Percentiles rank a stretch among this genome's conserved stretches.
Evolutionary conservation across 495 filamentous ascomycete genomes (phyloP).

Genomic region (Tuber umbilicatum): DNA sequence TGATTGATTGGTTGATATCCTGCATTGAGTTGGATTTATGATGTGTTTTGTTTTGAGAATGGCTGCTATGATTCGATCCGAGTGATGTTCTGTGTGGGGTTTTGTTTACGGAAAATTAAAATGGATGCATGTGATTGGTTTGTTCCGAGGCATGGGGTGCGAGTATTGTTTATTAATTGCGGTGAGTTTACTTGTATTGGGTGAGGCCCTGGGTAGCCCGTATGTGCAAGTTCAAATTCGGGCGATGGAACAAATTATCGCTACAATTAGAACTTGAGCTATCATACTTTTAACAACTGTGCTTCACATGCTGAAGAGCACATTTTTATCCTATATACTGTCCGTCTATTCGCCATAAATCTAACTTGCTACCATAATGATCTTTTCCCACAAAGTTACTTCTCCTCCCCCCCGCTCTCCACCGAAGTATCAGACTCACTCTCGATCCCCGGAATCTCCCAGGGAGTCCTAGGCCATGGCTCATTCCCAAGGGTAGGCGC

Average conservation of each 20-base stretch:
- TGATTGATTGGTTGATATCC: background rate
- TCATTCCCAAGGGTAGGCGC: background rate
- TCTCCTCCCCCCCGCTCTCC: background rate
- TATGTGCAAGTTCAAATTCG: background rate
- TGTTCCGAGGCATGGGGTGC: background rate
- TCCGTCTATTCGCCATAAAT: background rate
- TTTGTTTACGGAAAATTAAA: background rate
- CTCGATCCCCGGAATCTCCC: background rate
- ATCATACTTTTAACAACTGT: background rate
- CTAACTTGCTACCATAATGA: background rate
- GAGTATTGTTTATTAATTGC: background rate
- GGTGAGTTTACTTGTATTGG: background rate
- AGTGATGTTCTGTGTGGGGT: background rate
- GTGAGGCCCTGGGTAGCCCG: background rate
- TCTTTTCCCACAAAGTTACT: background rate
- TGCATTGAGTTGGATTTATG: constrained; percentile 1
- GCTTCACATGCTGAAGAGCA: background rate
- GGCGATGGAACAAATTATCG: background rate
- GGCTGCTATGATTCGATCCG: background rate
- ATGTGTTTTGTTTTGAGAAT: background rate
- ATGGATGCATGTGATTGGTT: background rate
- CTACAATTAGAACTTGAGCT: background rate
- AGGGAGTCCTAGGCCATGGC: background rate
- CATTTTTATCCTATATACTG: background rate
- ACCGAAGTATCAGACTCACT: background rate